These are phyloP conservation scores for Jaltomata sinuosa DNA, from an alignment of 257 asterid genomes.

Conservation along the genomic window DNA sequence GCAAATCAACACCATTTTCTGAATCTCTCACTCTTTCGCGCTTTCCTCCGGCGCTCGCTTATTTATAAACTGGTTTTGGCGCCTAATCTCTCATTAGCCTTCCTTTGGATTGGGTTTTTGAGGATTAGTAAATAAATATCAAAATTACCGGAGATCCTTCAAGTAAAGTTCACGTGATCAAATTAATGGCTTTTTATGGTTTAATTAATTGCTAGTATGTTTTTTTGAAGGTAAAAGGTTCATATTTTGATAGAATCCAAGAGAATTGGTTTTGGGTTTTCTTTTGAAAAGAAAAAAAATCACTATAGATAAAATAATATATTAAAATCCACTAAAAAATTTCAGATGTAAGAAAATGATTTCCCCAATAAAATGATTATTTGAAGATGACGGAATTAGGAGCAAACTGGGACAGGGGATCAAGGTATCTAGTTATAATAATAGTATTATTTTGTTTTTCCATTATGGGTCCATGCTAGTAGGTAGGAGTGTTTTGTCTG, in stretches of 20 bases:
- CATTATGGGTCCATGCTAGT: too few relatives aligned
- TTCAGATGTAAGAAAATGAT: background rate
- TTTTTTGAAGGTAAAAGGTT: background rate
- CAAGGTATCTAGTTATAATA: too few relatives aligned
- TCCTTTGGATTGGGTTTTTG: background rate
- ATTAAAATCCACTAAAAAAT: background rate
- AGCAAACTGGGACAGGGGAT: background rate
- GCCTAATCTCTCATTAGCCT: constrained; percentile 4
- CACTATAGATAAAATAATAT: too few relatives aligned
- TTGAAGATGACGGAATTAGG: background rate
- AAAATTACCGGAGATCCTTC: background rate
- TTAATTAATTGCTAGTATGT: background rate
- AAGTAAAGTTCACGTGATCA: background rate
- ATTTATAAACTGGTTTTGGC: constrained; percentile 20
- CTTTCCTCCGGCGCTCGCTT: background rate
- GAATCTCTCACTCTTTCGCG: background rate
- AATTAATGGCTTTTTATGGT: background rate
- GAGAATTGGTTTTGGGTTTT: too few relatives aligned
- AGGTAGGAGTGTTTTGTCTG: too few relatives aligned
- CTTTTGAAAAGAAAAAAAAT: too few relatives aligned
- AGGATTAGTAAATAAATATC: background rate
- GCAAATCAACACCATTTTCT: constrained; percentile 59
- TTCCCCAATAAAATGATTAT: too few relatives aligned
- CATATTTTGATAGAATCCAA: too few relatives aligned
- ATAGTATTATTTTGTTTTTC: too few relatives aligned